Base-by-base conservation (phyloP, 2,329 filamentous ascomycete species). In the Xylaria hypoxylon region DNA sequence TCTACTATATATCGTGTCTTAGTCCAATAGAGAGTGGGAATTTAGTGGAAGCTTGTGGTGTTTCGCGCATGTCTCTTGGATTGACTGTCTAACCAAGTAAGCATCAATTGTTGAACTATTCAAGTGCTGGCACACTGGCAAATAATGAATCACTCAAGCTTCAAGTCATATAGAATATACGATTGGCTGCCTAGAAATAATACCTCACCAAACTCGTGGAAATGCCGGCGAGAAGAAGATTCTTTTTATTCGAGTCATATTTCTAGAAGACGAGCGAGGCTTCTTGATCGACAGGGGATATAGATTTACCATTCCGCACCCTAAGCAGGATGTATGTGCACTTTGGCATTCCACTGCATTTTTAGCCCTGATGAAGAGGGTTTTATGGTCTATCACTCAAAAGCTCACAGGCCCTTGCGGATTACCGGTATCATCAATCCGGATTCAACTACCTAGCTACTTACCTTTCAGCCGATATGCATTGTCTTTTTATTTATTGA, bases 11-110 rank as follows among this genome's bases (percentile, higher is more conserved):
- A 61, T 38, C n/a, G 26, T 26, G 26, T 61, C 15, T 44, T n/a
- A 35, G 19, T 19, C 26, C 52, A n/a, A 24, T 24, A 52, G 13
- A 52, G 7, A 15, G 48, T 22, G 8, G n/a, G 47, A 24, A 42
- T n/a, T 33, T 24, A 28, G 22, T 53, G 28, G 62, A 59, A 33
- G 47, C n/a, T 28, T 31, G n/a, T 35, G 19, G 15, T 58, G 59
- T 40, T 55, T 62, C 10, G 17, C 28, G 17, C 5, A 7, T 55
- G 31, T 55, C 31, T 55, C 59, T 38, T 38, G 11, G 2, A 2
- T 33, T 1, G 19, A 38, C 24, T 19, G 31, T 24, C 40, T 8
- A 28, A 19, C 35, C 5, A 38, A 15, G 5, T 4, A 38, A 38
- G 13, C 35, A n/a, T 33, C 17, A 5, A 19, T 28, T 28, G 13